Percentiles rank a stretch among this genome's conserved stretches.
Evolutionary conservation across 495 filamentous ascomycete genomes (phyloP).

Genomic region (Penicillium dipodomyicola): DNA sequence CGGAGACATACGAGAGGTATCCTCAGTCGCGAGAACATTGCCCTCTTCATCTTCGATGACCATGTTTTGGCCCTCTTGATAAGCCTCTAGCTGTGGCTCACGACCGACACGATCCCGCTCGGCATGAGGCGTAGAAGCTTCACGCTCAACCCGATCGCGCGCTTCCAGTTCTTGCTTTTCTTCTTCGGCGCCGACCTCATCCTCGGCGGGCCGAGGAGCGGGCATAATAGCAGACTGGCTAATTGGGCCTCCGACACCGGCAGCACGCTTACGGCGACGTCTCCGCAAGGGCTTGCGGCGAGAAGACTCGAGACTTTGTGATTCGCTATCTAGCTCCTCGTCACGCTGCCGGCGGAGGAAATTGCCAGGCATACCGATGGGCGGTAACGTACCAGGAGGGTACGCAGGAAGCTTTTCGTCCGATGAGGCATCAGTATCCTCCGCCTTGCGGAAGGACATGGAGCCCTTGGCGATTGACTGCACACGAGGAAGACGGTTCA

Average conservation of each 20-base stretch:
- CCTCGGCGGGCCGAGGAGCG: constrained; percentile 44
- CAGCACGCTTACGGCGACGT: constrained; percentile 66
- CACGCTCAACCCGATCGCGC: constrained; percentile 34
- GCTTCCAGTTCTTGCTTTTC: constrained; percentile 40
- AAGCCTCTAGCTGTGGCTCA: constrained; percentile 59
- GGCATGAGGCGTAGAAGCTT: constrained; percentile 30
- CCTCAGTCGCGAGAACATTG: constrained; percentile 66
- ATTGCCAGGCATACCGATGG: constrained; percentile 68
- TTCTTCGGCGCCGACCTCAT: constrained; percentile 21
- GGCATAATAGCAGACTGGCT: constrained; percentile 88
- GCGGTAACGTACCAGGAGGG: constrained; percentile 76
- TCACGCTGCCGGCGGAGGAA: constrained; percentile 82
- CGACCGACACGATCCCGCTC: constrained; percentile 37
- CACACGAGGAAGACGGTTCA: constrained; percentile 90
- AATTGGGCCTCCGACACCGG: constrained; percentile 82
- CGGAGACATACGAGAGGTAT: constrained; percentile 40
- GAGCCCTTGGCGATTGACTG: constrained; percentile 75
- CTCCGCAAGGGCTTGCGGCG: constrained; percentile 54
- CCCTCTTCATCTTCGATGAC: constrained; percentile 86
- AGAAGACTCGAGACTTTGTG: constrained; percentile 54
- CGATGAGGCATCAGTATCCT: constrained; percentile 50
- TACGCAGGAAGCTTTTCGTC: constrained; percentile 65
- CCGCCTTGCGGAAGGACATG: constrained; percentile 71
- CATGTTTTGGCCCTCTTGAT: constrained; percentile 78
- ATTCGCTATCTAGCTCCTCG: constrained; percentile 56